Evolutionary conservation across 495 filamentous ascomycete species (phyloP), one percentile per base, ranked within the genome.

Genomic region (Clohesyomyces aquaticus): DNA sequence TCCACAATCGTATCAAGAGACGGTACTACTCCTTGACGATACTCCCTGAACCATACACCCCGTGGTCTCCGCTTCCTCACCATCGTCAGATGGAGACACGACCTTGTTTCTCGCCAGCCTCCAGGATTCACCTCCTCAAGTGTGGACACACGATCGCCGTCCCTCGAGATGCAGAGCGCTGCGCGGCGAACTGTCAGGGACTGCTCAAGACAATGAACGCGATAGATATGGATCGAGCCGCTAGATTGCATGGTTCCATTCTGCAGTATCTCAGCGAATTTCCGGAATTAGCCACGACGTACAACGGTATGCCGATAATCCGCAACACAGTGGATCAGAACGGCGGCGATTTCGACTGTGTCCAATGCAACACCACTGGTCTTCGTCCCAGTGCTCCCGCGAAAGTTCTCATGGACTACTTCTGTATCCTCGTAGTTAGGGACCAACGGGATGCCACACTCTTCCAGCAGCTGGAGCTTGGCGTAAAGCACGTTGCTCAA

Each of bases 131-230:
- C 60, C 35, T 4, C 10, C 52, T 63, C 8, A 23, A 21, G 8
- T 63, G 60, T 51, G 60, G 60, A n/a, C 60, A 63, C 51, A 9
- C 35, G 25, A 27, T 63, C 22, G 50, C 60, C 10, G 42, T 56
- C 1, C n/a, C 26, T 3, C 38, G 50, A 2, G 26, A 56, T 12
- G 60, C 60, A 41, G 60, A 63, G 32, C 23, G 11, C 8, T 63
- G 60, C 27, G 60, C 60, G 3, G 26, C 51, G n/a, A 63, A 63
- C 42, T 63, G 60, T 23, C 22, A 41, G 1, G 26, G 25, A 2
- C 55, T 59, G 56, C 21, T 25, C 22, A 19, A 48, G 21, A 19
- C 19, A 9, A 8, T 48, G 11, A 48, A 48, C 10, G 21, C 45
- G 10, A 8, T 8, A 11, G n/a, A n/a, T n/a, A n/a, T 48, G 8